phyloP scores from a whole-genome alignment of 768 basidiomycete species.

The Pseudohyphozyma bogoriensis region DNA sequence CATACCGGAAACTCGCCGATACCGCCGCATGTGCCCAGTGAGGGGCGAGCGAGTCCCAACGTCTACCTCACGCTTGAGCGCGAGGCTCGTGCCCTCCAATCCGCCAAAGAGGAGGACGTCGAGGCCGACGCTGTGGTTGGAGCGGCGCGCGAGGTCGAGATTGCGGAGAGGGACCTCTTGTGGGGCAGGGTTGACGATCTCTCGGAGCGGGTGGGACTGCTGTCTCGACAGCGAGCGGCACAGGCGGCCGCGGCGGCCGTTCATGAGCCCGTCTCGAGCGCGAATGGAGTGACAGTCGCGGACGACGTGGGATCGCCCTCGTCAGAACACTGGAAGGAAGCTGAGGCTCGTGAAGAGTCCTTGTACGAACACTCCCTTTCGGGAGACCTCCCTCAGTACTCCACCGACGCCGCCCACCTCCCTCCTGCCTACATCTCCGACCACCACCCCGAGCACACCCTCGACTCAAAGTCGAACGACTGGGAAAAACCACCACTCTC shows the following conservation, averaged over 20 bases:
- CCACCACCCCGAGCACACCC: neutral
- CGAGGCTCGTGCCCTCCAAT: slow-evolving; percentile 58
- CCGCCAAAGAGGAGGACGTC: slow-evolving; percentile 44
- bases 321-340: neutral
- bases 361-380: slow-evolving; percentile 3
- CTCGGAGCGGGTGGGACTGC: slow-evolving; percentile 55
- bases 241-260: no score
- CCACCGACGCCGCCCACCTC: slow-evolving; percentile 9
- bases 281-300: neutral
- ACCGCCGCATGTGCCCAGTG: no score
- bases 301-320: neutral
- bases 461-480: neutral
- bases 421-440: slow-evolving; percentile 20
- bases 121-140: slow-evolving; percentile 40
- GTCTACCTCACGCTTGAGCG: slow-evolving; percentile 55
- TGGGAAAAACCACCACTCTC: neutral
- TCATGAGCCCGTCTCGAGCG: neutral
- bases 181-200: slow-evolving; percentile 68
- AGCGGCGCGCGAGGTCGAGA: slow-evolving; percentile 43
- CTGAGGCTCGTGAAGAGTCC: neutral
- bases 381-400: slow-evolving; percentile 12
- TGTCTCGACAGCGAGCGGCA: slow-evolving; percentile 57
- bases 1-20: no score
- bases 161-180: slow-evolving; percentile 54
- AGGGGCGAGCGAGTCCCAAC: no score